Evolutionary conservation across 208 protist species (phyloP).

Genomic region (Trypanosomatidae sp.): DNA sequence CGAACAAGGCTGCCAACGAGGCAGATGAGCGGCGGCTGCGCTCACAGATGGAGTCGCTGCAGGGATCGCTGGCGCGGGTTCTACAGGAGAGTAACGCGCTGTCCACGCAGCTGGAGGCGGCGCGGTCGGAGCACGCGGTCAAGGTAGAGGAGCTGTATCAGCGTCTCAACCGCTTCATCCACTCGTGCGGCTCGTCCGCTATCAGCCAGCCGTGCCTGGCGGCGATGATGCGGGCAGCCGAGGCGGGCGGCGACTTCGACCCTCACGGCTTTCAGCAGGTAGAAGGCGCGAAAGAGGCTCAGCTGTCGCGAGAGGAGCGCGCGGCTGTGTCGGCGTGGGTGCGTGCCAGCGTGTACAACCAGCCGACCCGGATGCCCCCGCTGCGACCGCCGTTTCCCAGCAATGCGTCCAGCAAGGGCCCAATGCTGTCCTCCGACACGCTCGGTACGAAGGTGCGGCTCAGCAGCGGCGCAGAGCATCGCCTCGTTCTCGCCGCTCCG

Average conservation of each 20-base stretch:
- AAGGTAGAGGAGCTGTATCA: slow-evolving; percentile 27
- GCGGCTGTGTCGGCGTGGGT: slow-evolving; percentile 34
- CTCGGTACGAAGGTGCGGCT: slow-evolving; percentile 20
- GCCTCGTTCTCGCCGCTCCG: background rate
- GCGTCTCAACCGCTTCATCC: slow-evolving; percentile 19
- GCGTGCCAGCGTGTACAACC: slow-evolving; percentile 40
- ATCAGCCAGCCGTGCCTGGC: slow-evolving; percentile 30
- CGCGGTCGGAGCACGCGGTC: slow-evolving; percentile 13
- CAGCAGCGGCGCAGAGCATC: background rate
- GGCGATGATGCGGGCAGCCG: slow-evolving; percentile 28
- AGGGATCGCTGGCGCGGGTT: slow-evolving; percentile 15
- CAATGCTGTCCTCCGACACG: slow-evolving; percentile 19
- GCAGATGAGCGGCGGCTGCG: slow-evolving; percentile 40
- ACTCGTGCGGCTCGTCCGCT: slow-evolving; percentile 9
- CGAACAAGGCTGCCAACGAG: slow-evolving; percentile 35
- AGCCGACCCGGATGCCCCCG: slow-evolving; percentile 31
- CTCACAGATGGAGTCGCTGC: slow-evolving; percentile 42
- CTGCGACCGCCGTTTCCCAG: slow-evolving; percentile 28
- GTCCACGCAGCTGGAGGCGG: slow-evolving; percentile 17
- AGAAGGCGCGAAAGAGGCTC: slow-evolving; percentile 18
- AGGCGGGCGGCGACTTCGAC: slow-evolving; percentile 24
- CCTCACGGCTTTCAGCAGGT: slow-evolving; percentile 21
- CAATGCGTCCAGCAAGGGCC: slow-evolving; percentile 18
- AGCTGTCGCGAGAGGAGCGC: slow-evolving; percentile 27
- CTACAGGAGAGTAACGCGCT: slow-evolving; percentile 21